A percentile compares a stretch with the other conserved stretches of the same genome.
These are phyloP conservation scores for Dimocarpus longan DNA, from an alignment of 345 rosid genomes.

Conservation along the genomic window DNA sequence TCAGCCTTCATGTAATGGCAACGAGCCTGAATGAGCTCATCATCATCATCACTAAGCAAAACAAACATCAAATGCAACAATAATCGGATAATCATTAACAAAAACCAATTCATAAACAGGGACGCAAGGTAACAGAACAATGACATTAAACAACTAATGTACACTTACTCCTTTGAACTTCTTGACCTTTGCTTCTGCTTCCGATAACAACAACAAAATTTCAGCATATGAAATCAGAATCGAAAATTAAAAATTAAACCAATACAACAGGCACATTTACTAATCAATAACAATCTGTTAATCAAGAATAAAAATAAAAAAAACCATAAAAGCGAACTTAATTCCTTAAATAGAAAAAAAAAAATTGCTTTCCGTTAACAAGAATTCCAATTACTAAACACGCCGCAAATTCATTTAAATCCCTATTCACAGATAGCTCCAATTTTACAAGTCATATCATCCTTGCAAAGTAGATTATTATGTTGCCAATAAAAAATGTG, in stretches of 20 bases:
- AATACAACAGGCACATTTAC: neutral
- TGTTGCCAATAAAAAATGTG: too few relatives aligned
- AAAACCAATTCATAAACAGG: neutral
- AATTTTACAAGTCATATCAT: too few relatives aligned
- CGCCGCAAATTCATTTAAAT: too few relatives aligned
- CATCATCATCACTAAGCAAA: constrained; percentile 32
- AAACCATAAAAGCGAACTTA: too few relatives aligned
- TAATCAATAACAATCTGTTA: too few relatives aligned
- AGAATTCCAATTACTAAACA: too few relatives aligned
- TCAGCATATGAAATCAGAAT: neutral
- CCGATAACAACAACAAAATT: constrained; percentile 11
- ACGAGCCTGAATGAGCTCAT: constrained; percentile 42
- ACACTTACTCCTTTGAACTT: constrained; percentile 34
- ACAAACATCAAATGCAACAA: neutral
- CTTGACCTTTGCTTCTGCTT: constrained; percentile 15
- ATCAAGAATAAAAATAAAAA: too few relatives aligned
- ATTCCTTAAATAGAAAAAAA: too few relatives aligned
- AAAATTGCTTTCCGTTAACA: too few relatives aligned
- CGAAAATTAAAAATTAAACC: neutral
- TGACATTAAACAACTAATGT: neutral
- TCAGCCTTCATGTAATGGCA: constrained; percentile 47
- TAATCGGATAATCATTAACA: neutral
- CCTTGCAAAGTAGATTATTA: neutral
- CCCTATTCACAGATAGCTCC: neutral
- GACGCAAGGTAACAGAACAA: neutral